A percentile compares a stretch with the other conserved stretches of the same genome.
Evolutionary conservation across 805 yeast species (phyloP).

Genomic region (Teunomyces funiuensis): DNA sequence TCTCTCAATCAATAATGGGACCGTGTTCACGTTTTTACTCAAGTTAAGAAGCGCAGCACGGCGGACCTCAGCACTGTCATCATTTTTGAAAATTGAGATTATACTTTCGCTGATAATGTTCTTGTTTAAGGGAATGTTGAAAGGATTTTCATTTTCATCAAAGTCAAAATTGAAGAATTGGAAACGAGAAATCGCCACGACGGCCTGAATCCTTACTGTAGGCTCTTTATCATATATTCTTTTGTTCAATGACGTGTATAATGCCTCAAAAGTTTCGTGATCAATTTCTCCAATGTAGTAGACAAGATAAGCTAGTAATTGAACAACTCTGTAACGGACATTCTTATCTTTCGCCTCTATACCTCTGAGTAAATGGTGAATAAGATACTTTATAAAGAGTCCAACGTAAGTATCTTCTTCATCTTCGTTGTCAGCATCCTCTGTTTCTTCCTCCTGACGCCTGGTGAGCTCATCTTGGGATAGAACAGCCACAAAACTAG

Average conservation of each 20-base stretch:
- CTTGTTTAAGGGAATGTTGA: slow-evolving; percentile 12
- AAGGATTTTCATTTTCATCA: slow-evolving; percentile 29
- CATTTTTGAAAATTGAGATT: slow-evolving; percentile 58
- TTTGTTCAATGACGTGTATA: slow-evolving; percentile 59
- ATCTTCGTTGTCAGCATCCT: slow-evolving; percentile 38
- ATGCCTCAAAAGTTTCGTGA: slow-evolving; percentile 62
- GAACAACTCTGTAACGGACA: slow-evolving; percentile 80
- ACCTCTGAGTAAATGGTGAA: slow-evolving; percentile 73
- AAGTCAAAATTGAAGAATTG: slow-evolving; percentile 48
- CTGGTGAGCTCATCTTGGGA: slow-evolving; percentile 30
- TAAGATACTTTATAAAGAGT: slow-evolving; percentile 57
- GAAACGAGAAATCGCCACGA: slow-evolving; percentile 73
- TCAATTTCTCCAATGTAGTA: slow-evolving; percentile 74
- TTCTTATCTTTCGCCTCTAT: slow-evolving; percentile 70
- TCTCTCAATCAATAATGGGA: slow-evolving; percentile 66
- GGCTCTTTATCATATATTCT: slow-evolving; percentile 77
- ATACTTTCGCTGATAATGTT: slow-evolving; percentile 10
- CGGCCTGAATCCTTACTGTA: slow-evolving; percentile 78
- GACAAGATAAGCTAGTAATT: slow-evolving; percentile 68
- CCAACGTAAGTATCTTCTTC: slow-evolving; percentile 40
- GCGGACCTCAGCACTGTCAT: slow-evolving; percentile 85
- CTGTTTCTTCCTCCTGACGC: slow-evolving; percentile 17
- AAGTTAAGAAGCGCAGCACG: slow-evolving; percentile 78
- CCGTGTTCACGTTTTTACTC: slow-evolving; percentile 51
- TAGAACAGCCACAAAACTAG: slow-evolving; percentile 54